Evolutionary conservation across 2,329 filamentous ascomycete genomes (phyloP).

Genomic region (Diplodia corticola): DNA sequence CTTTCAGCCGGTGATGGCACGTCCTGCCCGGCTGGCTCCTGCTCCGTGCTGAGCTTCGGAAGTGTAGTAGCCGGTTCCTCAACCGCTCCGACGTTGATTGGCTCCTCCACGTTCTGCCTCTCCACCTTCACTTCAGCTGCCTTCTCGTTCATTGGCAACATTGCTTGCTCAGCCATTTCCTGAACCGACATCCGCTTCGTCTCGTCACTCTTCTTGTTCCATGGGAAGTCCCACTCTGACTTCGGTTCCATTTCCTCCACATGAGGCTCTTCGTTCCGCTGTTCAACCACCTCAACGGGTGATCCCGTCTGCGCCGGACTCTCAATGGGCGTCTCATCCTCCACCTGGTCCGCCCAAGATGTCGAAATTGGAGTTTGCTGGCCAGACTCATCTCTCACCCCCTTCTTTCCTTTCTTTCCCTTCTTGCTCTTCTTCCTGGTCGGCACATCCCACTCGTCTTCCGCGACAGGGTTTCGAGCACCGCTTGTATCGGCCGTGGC

Average conservation of each 20-base stretch:
- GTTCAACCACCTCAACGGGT: neutral
- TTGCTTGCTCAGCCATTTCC: slow-evolving; percentile 1
- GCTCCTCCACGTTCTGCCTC: neutral
- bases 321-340: neutral
- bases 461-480: neutral
- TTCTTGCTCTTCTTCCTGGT: slow-evolving; percentile 52
- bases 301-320: neutral
- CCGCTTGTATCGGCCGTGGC: neutral
- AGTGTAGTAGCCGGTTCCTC: neutral
- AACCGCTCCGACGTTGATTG: neutral
- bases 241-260: neutral
- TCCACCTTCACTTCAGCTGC: neutral
- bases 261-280: neutral
- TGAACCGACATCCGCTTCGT: slow-evolving; percentile 1
- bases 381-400: slow-evolving; percentile 8
- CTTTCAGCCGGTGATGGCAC: neutral
- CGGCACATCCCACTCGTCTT: slow-evolving; percentile 35
- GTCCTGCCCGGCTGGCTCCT: neutral
- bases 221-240: neutral
- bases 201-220: neutral
- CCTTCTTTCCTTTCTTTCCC: slow-evolving; percentile 34
- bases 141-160: neutral
- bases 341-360: slow-evolving; percentile 16
- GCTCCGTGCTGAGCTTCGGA: neutral
- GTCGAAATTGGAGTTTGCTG: slow-evolving; percentile 7